A percentile compares a stretch with the other conserved stretches of the same genome.
These are phyloP conservation scores for Bruguiera sexangula DNA, from an alignment of 345 rosid species.

Conservation along the genomic window DNA sequence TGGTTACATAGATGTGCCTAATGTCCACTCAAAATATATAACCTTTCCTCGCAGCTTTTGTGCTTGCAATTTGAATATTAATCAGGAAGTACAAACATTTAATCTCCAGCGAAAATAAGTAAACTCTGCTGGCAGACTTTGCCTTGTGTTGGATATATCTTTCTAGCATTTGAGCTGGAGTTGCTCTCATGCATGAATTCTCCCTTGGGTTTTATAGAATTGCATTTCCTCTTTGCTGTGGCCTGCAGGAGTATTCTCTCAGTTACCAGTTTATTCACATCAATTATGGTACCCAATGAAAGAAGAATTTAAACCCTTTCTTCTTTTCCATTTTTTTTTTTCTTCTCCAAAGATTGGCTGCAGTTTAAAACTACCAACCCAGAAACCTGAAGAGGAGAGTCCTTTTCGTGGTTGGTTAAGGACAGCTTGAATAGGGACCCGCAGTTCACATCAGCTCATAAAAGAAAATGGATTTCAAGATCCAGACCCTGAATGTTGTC, in stretches of 20 bases:
- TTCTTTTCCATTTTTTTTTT: background rate
- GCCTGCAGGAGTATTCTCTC: background rate
- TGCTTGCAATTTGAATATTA: constrained; percentile 64
- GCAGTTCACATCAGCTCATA: too few species aligned
- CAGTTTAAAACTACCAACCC: too few species aligned
- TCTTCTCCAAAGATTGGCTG: background rate
- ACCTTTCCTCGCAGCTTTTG: too few species aligned
- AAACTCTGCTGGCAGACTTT: too few species aligned
- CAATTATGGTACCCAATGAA: background rate
- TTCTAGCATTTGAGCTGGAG: background rate
- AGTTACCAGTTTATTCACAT: background rate
- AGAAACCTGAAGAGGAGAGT: too few species aligned
- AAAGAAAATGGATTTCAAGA: too few species aligned
- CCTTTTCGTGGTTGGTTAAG: too few species aligned
- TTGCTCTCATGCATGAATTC: background rate
- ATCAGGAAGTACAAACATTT: constrained; percentile 67
- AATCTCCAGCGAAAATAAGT: too few species aligned
- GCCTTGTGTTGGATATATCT: background rate
- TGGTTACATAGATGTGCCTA: too few species aligned
- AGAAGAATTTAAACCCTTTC: background rate
- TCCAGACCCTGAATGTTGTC: too few species aligned
- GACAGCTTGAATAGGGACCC: too few species aligned
- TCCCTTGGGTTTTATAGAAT: background rate
- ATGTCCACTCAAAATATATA: too few species aligned
- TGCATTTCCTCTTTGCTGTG: background rate